Evolutionary conservation across 1,284 basidiomycete genomes (phyloP).

Genomic region (Sporisorium reilianum): DNA sequence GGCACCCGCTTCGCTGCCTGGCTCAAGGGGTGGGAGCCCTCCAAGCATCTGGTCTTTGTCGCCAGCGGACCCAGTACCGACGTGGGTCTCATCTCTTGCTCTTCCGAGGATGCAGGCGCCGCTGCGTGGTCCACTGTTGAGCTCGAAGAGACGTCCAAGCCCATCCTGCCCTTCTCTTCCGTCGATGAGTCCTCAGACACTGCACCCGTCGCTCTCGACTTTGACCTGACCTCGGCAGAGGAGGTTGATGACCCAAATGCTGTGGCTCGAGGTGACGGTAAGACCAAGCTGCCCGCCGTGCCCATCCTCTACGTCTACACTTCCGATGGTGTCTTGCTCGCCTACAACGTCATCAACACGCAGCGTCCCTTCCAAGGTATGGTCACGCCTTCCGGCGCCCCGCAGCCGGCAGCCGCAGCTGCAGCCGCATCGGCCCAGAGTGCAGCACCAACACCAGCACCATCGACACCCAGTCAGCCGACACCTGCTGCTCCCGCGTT

Average conservation of each 20-base stretch:
- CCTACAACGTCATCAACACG: conserved; percentile 79
- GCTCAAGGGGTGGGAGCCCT: conserved; percentile 78
- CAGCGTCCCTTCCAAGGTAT: conserved; percentile 71
- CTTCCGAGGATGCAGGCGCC: conserved; percentile 59
- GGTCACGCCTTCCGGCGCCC: conserved; percentile 37
- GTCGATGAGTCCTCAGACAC: conserved; percentile 81
- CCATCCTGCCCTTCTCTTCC: conserved; percentile 74
- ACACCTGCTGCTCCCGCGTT: conserved; percentile 18
- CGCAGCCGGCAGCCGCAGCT: conserved; percentile 14
- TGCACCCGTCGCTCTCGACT: conserved; percentile 77
- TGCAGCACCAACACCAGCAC: conserved; percentile 9
- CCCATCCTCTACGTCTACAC: conserved; percentile 82
- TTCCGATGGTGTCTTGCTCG: conserved; percentile 82
- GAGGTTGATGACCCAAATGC: conserved; percentile 75
- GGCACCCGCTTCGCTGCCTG: conserved; percentile 74
- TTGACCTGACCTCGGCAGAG: conserved; percentile 77
- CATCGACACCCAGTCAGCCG: conserved; percentile 17
- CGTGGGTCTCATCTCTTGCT: conserved; percentile 77
- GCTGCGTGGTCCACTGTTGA: conserved; percentile 78
- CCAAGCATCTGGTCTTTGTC: conserved; percentile 76
- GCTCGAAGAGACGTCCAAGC: conserved; percentile 80
- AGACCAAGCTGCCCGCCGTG: conserved; percentile 70
- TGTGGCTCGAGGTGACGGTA: conserved; percentile 71
- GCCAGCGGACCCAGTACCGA: conserved; percentile 82
- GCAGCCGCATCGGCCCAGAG: too few species aligned